Evolutionary conservation across 306 rosid species (phyloP).

Genomic region (Cercis canadensis): DNA sequence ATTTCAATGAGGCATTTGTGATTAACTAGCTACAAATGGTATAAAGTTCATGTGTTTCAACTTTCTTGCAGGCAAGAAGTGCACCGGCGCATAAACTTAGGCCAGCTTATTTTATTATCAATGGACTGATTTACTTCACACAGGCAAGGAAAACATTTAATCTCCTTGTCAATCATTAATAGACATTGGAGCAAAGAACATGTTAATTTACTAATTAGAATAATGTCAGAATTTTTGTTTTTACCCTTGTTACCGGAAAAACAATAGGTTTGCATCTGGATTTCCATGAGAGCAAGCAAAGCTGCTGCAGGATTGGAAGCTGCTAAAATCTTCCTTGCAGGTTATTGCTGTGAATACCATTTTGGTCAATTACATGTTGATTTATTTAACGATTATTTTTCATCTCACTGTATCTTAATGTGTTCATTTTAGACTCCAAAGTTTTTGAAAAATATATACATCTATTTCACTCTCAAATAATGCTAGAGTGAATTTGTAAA

Average conservation of each 20-base stretch:
- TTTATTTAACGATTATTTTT: neutral
- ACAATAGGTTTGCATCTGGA: slow-evolving; percentile 73
- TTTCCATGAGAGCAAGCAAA: slow-evolving; percentile 50
- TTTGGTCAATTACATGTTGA: slow-evolving; percentile 9
- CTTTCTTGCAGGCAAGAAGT: slow-evolving; percentile 71
- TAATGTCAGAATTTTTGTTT: neutral
- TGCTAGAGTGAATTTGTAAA: neutral
- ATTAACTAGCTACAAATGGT: neutral
- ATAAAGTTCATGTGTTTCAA: slow-evolving; percentile 30
- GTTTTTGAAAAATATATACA: too few relatives aligned
- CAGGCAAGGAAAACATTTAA: slow-evolving; percentile 53
- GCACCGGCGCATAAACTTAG: slow-evolving; percentile 65
- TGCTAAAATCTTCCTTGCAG: slow-evolving; percentile 75
- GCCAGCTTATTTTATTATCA: slow-evolving; percentile 64
- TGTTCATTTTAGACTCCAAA: neutral
- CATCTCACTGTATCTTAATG: neutral
- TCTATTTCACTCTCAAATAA: neutral
- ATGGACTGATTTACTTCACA: slow-evolving; percentile 60
- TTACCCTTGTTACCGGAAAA: slow-evolving; percentile 33
- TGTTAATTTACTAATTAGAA: slow-evolving; percentile 5
- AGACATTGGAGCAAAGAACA: slow-evolving; percentile 14
- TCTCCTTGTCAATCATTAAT: slow-evolving; percentile 23
- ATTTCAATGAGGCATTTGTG: slow-evolving; percentile 1
- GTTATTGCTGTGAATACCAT: slow-evolving; percentile 40
- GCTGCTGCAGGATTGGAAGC: slow-evolving; percentile 49